phyloP scores from a whole-genome alignment of 768 basidiomycete genomes.

The Lepiota brunneoincarnata region DNA sequence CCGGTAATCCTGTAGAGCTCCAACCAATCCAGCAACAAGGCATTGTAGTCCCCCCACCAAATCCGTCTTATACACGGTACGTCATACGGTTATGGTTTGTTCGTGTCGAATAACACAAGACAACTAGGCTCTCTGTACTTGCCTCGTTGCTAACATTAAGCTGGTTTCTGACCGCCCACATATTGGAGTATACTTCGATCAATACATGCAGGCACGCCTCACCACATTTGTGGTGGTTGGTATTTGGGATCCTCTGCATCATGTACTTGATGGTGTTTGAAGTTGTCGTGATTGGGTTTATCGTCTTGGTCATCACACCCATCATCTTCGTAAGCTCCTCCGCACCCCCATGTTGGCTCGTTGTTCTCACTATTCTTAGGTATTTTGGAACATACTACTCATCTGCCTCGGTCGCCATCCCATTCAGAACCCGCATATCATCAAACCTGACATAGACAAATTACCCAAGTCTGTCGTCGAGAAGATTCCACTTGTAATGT shows the following conservation, averaged over 20 bases:
- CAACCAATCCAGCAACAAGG: slow-evolving; percentile 12
- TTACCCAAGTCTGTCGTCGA: slow-evolving; percentile 71
- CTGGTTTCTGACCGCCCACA: slow-evolving; percentile 83
- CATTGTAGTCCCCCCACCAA: slow-evolving; percentile 6
- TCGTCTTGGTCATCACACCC: slow-evolving; percentile 78
- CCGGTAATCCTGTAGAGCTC: slow-evolving; percentile 2
- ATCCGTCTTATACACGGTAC: slow-evolving; percentile 37
- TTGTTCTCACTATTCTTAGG: slow-evolving; percentile 31
- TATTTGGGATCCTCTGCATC: slow-evolving; percentile 75
- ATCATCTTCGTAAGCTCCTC: slow-evolving; percentile 64
- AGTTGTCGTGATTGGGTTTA: slow-evolving; percentile 69
- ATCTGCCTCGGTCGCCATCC: slow-evolving; percentile 81
- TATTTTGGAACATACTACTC: slow-evolving; percentile 76
- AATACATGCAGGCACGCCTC: slow-evolving; percentile 69
- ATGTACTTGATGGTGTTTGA: slow-evolving; percentile 73
- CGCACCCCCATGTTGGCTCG: slow-evolving; percentile 6
- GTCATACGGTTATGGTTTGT: slow-evolving; percentile 20
- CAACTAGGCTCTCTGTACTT: slow-evolving; percentile 54
- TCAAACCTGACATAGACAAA: slow-evolving; percentile 78
- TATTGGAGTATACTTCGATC: slow-evolving; percentile 74
- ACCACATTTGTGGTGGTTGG: slow-evolving; percentile 86
- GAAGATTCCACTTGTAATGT: slow-evolving; percentile 79
- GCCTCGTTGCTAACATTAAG: slow-evolving; percentile 69
- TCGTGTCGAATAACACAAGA: slow-evolving; percentile 21
- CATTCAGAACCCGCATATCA: slow-evolving; percentile 66